phyloP scores from a whole-genome alignment of 352 stramenopile genomes.

The Phytophthora cactorum region DNA sequence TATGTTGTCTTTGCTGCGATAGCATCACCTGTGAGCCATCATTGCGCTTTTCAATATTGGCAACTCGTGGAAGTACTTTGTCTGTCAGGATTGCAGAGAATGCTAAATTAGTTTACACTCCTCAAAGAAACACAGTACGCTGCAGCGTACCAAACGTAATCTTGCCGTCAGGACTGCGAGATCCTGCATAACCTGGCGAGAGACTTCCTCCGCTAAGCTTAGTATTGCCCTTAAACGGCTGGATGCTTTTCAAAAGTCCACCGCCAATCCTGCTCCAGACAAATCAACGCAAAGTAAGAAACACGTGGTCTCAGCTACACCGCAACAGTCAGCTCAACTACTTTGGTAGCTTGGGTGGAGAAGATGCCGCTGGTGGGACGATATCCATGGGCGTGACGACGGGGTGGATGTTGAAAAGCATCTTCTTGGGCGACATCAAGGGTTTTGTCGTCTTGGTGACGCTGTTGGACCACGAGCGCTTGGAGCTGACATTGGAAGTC shows the following conservation, averaged over 20 bases:
- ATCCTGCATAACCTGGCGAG: conserved; percentile 27
- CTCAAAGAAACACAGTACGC: not conserved
- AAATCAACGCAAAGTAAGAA: conserved; percentile 5
- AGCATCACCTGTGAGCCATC: conserved; percentile 48
- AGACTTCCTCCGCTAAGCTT: conserved; percentile 23
- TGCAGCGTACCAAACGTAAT: conserved; percentile 58
- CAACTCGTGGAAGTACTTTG: conserved; percentile 73
- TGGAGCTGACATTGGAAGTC: conserved; percentile 53
- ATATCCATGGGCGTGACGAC: conserved; percentile 43
- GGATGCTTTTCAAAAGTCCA: conserved; percentile 42
- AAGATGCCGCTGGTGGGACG: conserved; percentile 15
- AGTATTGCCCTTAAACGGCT: conserved; percentile 50
- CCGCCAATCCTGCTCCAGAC: conserved; percentile 21
- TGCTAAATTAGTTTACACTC: not conserved
- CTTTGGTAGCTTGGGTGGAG: conserved; percentile 56
- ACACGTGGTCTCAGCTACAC: not conserved
- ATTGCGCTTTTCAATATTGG: conserved; percentile 70
- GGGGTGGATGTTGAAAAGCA: conserved; percentile 34
- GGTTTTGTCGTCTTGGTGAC: conserved; percentile 44
- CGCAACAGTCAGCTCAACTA: conserved; percentile 15
- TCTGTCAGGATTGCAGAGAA: conserved; percentile 35
- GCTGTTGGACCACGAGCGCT: conserved; percentile 77
- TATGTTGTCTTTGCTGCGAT: conserved; percentile 62
- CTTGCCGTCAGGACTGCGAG: conserved; percentile 62
- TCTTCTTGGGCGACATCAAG: conserved; percentile 19